Evolutionary conservation across 2,329 filamentous ascomycete genomes (phyloP).

Genomic region (Microcyclosporella mali): DNA sequence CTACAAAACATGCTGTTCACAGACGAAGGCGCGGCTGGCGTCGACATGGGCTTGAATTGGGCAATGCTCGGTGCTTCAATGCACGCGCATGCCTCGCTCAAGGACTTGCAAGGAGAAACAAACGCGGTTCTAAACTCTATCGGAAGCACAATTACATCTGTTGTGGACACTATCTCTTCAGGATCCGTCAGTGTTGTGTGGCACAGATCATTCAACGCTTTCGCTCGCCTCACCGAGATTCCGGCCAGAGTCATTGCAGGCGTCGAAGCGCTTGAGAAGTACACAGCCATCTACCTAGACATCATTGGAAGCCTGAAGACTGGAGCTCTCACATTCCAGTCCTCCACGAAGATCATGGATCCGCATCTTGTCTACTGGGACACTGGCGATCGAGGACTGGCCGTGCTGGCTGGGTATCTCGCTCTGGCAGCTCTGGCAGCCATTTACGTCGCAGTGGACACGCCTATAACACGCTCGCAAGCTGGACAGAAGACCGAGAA

Average conservation of each 20-base stretch:
- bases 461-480: slow-evolving; percentile 61
- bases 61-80: slow-evolving; percentile 23
- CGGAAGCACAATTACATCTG: slow-evolving; percentile 18
- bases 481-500: slow-evolving; percentile 60
- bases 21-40: slow-evolving; percentile 6
- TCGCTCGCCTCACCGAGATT: slow-evolving; percentile 10
- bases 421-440: slow-evolving; percentile 69
- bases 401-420: slow-evolving; percentile 74
- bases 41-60: slow-evolving; percentile 21
- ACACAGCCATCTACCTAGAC: slow-evolving; percentile 15
- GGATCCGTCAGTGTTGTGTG: slow-evolving; percentile 18
- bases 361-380: slow-evolving; percentile 39
- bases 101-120: slow-evolving; percentile 21
- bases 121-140: slow-evolving; percentile 19
- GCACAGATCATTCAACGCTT: slow-evolving; percentile 4
- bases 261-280: slow-evolving; percentile 12
- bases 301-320: slow-evolving; percentile 17
- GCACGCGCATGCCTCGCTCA: slow-evolving; percentile 26
- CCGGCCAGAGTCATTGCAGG: slow-evolving; percentile 12
- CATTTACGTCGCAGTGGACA: slow-evolving; percentile 70
- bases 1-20: slow-evolving; percentile 19
- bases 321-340: slow-evolving; percentile 20
- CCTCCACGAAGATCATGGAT: slow-evolving; percentile 28
- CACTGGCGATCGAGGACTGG: slow-evolving; percentile 55
- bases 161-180: slow-evolving; percentile 23